These are phyloP conservation scores for Diplodia intermedia DNA, from an alignment of 2,329 filamentous ascomycete genomes.

Conservation along the genomic window DNA sequence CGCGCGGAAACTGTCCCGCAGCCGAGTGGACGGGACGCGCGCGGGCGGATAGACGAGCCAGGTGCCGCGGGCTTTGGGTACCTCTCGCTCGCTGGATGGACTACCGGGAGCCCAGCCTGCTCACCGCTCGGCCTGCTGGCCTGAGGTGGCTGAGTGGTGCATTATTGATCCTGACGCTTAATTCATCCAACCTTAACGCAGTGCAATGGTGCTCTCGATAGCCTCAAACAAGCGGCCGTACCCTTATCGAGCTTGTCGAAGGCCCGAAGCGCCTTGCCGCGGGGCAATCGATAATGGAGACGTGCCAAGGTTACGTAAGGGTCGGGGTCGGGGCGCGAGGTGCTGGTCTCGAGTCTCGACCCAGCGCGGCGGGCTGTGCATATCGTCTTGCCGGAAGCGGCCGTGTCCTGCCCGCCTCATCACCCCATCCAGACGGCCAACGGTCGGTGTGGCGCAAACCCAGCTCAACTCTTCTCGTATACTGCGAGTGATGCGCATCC, in stretches of 20 bases:
- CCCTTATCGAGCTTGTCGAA: background rate
- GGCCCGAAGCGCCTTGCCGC: background rate
- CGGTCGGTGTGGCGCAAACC: background rate
- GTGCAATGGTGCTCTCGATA: background rate
- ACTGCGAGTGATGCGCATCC: background rate
- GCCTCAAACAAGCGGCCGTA: background rate
- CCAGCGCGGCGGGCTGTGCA: background rate
- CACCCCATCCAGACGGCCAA: background rate
- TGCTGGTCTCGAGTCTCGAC: constrained; percentile 1
- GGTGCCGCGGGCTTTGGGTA: background rate
- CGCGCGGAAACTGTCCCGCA: background rate
- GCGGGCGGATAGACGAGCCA: background rate
- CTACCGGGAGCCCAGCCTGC: too few species aligned
- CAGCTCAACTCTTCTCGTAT: background rate
- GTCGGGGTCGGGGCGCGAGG: background rate
- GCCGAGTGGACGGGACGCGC: background rate
- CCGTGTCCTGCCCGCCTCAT: background rate
- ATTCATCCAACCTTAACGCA: background rate
- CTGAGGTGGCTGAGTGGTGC: background rate
- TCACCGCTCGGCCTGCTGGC: background rate
- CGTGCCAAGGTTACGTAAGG: background rate
- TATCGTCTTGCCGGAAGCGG: constrained; percentile 12
- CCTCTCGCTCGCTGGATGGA: too few species aligned
- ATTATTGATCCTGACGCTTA: background rate
- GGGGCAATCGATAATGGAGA: background rate